Evolutionary conservation across 495 filamentous ascomycete genomes (phyloP).

Genomic region (Darksidea phi): DNA sequence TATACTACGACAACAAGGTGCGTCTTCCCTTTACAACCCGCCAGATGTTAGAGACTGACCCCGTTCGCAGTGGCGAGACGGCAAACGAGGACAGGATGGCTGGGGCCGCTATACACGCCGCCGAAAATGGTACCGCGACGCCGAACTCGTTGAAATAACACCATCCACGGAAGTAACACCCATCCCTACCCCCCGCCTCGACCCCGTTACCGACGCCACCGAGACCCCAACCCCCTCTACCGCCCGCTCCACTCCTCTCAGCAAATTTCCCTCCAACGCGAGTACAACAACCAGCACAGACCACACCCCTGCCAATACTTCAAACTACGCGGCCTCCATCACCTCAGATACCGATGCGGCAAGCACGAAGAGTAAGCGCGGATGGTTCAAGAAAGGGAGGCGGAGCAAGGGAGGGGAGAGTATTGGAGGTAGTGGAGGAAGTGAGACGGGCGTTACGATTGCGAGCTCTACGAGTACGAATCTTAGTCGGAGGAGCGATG

Average conservation of each 20-base stretch:
- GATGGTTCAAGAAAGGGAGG: slow-evolving; percentile 26
- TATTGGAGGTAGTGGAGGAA: slow-evolving; percentile 3
- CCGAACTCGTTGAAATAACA: slow-evolving; percentile 81
- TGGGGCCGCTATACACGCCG: slow-evolving; percentile 92
- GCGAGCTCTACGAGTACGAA: slow-evolving; percentile 40
- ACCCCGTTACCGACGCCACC: slow-evolving; percentile 15
- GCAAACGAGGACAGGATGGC: slow-evolving; percentile 80
- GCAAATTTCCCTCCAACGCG: slow-evolving; percentile 1
- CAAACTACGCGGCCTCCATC: slow-evolving; percentile 1
- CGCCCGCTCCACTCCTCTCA: not conserved
- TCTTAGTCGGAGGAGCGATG: slow-evolving; percentile 47
- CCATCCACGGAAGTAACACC: slow-evolving; percentile 47
- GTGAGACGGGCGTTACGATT: slow-evolving; percentile 40
- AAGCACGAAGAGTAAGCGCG: slow-evolving; percentile 12
- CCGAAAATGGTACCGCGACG: slow-evolving; percentile 93
- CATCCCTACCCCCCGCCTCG: slow-evolving; percentile 41
- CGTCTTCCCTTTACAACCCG: not conserved
- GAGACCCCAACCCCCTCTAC: slow-evolving; percentile 19
- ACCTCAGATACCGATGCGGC: slow-evolving; percentile 16
- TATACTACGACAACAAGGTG: slow-evolving; percentile 98
- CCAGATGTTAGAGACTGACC: too few relatives aligned
- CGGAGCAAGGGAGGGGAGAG: not conserved
- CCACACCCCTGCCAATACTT: not conserved
- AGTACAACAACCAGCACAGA: not conserved
- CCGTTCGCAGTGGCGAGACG: slow-evolving; percentile 76